Evolutionary conservation across 2,329 filamentous ascomycete genomes (phyloP).

Genomic region (Ophiostoma ulmi): DNA sequence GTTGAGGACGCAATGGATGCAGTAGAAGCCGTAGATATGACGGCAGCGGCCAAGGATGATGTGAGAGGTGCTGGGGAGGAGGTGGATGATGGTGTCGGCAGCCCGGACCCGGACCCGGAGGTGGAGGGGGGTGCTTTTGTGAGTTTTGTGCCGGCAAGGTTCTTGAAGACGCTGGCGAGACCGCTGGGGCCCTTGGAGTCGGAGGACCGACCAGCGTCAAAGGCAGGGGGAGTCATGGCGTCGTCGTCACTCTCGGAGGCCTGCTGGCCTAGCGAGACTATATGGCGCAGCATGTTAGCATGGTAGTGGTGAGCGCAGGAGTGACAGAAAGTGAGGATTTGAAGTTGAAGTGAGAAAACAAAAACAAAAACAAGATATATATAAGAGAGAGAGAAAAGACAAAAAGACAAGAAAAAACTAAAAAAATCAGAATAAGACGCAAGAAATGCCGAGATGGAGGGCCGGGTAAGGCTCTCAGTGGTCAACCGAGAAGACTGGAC

Average conservation of each 20-base stretch:
- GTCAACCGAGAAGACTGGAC: constrained; percentile 10
- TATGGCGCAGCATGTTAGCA: constrained; percentile 41
- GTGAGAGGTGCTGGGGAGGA: constrained; percentile 18
- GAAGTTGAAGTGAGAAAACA: not conserved
- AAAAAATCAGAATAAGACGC: not conserved
- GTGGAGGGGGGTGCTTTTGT: constrained; percentile 40
- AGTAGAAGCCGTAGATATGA: constrained; percentile 33
- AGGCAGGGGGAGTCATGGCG: constrained; percentile 57
- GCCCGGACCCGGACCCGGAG: not conserved
- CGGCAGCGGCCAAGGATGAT: constrained; percentile 32
- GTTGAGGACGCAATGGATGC: constrained; percentile 37
- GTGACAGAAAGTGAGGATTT: not conserved
- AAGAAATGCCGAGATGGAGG: constrained; percentile 18
- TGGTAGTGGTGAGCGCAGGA: not conserved
- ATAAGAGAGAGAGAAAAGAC: not conserved
- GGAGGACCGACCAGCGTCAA: constrained; percentile 51
- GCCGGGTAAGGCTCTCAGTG: constrained; percentile 15
- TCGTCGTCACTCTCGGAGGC: constrained; percentile 42
- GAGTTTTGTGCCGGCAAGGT: constrained; percentile 52
- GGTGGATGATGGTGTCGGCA: constrained; percentile 2
- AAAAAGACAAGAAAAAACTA: not conserved
- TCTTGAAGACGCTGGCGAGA: constrained; percentile 60
- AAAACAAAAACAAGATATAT: not conserved
- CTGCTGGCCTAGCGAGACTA: constrained; percentile 43
- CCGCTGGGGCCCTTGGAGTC: constrained; percentile 53